Conservation (phyloP, 208 protist species). For the Trypanosomatidae sp. region DNA sequence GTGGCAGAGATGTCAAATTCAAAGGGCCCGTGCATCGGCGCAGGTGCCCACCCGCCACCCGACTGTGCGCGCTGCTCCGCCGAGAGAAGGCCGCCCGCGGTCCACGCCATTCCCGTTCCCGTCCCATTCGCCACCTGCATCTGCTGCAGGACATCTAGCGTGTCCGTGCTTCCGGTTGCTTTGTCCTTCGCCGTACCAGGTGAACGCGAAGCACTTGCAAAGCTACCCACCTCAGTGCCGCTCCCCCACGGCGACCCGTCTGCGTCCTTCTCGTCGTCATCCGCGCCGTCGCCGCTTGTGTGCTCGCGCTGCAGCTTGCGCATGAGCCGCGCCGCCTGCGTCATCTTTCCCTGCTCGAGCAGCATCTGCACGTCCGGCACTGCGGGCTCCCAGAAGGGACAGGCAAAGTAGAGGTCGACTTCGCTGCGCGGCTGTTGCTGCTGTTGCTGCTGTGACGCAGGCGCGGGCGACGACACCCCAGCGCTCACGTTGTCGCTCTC, state of each 20-base stretch:
- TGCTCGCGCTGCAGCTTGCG: slow-evolving; percentile 12
- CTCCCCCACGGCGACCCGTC: too few species aligned
- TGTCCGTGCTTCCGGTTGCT: too few species aligned
- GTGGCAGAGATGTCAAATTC: slow-evolving; percentile 14
- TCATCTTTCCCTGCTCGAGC: slow-evolving; percentile 51
- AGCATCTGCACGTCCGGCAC: slow-evolving; percentile 35
- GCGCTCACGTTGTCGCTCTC: not conserved
- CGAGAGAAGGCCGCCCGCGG: slow-evolving; percentile 7
- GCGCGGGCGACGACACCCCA: too few species aligned
- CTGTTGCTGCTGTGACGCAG: too few species aligned
- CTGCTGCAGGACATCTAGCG: too few species aligned
- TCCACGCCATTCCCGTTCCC: not conserved
- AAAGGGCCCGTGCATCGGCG: slow-evolving; percentile 28
- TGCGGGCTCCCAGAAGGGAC: slow-evolving; percentile 36
- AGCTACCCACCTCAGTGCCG: too few species aligned
- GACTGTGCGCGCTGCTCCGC: slow-evolving; percentile 27
- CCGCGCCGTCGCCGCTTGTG: not conserved
- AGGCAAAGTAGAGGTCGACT: slow-evolving; percentile 34
- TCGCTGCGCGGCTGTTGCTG: slow-evolving; percentile 23
- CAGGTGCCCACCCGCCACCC: slow-evolving; percentile 23
- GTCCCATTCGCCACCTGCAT: too few species aligned
- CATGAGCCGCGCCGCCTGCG: slow-evolving; percentile 31
- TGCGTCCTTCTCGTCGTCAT: not conserved
- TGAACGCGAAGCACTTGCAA: too few species aligned
- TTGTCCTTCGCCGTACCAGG: too few species aligned